Base-by-base conservation (phyloP, 192 early-diverging fungal species). In the Paraglomus occultum region DNA sequence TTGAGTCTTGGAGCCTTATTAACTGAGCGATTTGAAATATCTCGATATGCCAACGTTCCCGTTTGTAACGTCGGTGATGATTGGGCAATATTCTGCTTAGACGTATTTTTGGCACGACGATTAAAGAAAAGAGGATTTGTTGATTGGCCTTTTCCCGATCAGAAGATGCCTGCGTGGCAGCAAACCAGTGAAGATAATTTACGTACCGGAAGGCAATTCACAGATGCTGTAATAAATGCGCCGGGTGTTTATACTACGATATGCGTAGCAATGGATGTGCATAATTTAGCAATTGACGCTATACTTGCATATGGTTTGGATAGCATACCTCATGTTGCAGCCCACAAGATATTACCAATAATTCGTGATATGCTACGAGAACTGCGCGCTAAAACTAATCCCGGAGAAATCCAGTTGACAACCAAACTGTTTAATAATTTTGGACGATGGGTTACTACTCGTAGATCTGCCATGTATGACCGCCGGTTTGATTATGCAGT, bases 31-130 rank as follows among this genome's bases (percentile, higher is more conserved):
- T 76, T 94, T 12, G 80, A 84, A 2, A 80, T 93, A 53, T 76
- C 94, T 38, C 80, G 91, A 58, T 96, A 94, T 72, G 80, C 90
- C 2, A 87, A 94, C 72, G 80, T 95, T 1, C 97, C 97, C 1
- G 67, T 99, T 14, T 92, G 95, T 70, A 99, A 99, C 74, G 84
- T 99, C 64, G 81, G 82, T 0, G 82, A 89, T 51, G 94, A 98
- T 66, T 88, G 90, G 14, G 82, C 89, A 38, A 55, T 96, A 17
- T 95, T 91, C 53, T 73, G 94, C 39, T 80, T 91, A 0, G 97
- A 99, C 74, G 70, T 99, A 8, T 83, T 89, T 14, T 89, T 96
- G 75, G 92, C 95, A 0, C 81, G 95, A 51, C 81, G 84, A n/a
- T 77, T 99, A 64, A 76, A 80, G 14, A 77, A 85, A n/a, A 80